These are phyloP conservation scores for Kwoniella shivajii DNA, from an alignment of 1,284 basidiomycete genomes.

Conservation along the genomic window DNA sequence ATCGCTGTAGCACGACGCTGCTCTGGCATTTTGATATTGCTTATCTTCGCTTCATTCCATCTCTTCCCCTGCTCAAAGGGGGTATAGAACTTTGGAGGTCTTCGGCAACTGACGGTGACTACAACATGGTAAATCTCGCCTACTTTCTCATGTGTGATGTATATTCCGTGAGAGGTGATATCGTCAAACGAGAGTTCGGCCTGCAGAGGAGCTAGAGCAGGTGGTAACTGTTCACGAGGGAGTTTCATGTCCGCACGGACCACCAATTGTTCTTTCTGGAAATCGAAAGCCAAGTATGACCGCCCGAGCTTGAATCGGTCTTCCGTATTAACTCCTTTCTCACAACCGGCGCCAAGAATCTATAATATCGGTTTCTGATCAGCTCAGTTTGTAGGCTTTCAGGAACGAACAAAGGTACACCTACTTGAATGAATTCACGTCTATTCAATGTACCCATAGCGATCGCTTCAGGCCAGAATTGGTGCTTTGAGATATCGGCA, in stretches of 20 bases:
- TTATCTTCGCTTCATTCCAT: not conserved
- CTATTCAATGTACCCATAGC: constrained; percentile 37
- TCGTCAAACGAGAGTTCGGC: constrained; percentile 47
- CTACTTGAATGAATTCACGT: constrained; percentile 31
- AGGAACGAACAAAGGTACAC: not conserved
- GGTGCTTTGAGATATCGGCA: constrained; percentile 25
- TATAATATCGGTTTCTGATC: constrained; percentile 3
- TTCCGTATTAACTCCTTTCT: constrained; percentile 16
- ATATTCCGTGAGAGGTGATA: constrained; percentile 41
- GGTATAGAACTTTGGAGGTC: constrained; percentile 45
- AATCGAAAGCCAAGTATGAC: constrained; percentile 46
- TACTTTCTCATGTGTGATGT: constrained; percentile 15
- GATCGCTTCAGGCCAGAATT: constrained; percentile 36
- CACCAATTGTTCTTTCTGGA: constrained; percentile 35
- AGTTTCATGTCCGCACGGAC: constrained; percentile 29
- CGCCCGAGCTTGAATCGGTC: not conserved
- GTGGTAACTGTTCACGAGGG: constrained; percentile 20
- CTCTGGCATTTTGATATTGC: constrained; percentile 8
- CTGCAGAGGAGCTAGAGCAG: constrained; percentile 38
- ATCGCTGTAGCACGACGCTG: constrained; percentile 45
- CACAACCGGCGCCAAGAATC: constrained; percentile 34
- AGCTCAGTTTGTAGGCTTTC: not conserved
- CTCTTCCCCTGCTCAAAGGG: constrained; percentile 24
- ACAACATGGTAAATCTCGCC: constrained; percentile 16
- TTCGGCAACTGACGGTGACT: constrained; percentile 39